phyloP scores from a whole-genome alignment of 2,329 filamentous ascomycete species.

The Alternaria hordeiaustralica region DNA sequence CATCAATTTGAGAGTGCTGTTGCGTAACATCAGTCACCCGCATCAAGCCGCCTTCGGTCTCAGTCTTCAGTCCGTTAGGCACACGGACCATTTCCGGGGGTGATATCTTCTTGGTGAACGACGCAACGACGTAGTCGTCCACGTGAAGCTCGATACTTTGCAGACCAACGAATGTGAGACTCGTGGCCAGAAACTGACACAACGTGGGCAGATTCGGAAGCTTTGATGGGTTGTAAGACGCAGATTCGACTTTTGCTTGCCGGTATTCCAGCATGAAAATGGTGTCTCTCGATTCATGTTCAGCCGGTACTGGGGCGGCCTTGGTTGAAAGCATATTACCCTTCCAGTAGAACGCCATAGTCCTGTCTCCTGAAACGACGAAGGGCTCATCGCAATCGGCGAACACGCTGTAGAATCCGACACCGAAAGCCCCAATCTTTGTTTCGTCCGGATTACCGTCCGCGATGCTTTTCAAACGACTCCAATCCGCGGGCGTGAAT shows the following conservation, averaged over 20 bases:
- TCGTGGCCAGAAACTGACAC: conserved; percentile 91
- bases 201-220: conserved; percentile 85
- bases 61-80: conserved; percentile 79
- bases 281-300: conserved; percentile 73
- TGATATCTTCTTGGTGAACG: conserved; percentile 83
- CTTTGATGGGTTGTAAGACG: conserved; percentile 64
- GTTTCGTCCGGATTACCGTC: conserved; percentile 99
- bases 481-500: conserved; percentile 92
- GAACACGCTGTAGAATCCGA: conserved; percentile 98
- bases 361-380: conserved; percentile 87
- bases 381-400: conserved; percentile 98
- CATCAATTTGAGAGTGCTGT: conserved; percentile 91
- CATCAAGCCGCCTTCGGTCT: conserved; percentile 88
- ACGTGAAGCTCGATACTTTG: conserved; percentile 88
- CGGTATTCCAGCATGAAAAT: conserved; percentile 96
- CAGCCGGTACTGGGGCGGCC: conserved; percentile 74
- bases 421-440: conserved; percentile 97
- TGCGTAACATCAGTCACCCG: conserved; percentile 79
- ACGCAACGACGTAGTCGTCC: conserved; percentile 82
- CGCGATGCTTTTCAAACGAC: conserved; percentile 92
- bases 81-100: conserved; percentile 75
- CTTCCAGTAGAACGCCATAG: conserved; percentile 99
- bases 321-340: conserved; percentile 96
- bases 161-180: conserved; percentile 91
- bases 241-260: conserved; percentile 67